Evolutionary conservation across 1,284 basidiomycete genomes (phyloP).

Genomic region (Golubevia sp.): DNA sequence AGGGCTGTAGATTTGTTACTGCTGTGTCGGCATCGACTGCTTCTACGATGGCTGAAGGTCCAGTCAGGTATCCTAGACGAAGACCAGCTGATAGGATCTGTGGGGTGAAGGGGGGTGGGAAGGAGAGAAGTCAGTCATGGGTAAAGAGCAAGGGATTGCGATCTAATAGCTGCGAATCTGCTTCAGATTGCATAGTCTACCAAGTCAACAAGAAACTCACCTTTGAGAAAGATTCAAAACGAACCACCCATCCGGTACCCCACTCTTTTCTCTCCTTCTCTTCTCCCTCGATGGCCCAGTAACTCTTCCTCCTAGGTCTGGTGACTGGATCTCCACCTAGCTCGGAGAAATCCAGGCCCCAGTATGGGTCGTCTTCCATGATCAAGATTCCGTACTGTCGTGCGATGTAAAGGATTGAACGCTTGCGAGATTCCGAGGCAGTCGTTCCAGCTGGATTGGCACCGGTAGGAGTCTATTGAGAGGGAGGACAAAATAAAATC

Average conservation of each 20-base stretch:
- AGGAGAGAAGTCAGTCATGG: background rate
- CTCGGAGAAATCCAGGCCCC: constrained; percentile 17
- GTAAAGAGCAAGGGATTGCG: no score
- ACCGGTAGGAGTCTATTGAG: constrained; percentile 40
- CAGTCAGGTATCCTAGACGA: constrained; percentile 47
- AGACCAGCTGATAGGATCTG: constrained; percentile 52
- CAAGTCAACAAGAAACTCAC: constrained; percentile 6
- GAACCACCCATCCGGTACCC: constrained; percentile 47
- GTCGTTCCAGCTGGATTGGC: constrained; percentile 59
- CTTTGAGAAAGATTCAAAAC: constrained; percentile 57
- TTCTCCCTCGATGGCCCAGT: constrained; percentile 52
- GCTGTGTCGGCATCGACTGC: constrained; percentile 43
- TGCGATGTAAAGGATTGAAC: constrained; percentile 33
- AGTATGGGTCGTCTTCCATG: constrained; percentile 18
- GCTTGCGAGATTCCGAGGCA: constrained; percentile 49
- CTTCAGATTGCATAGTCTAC: background rate
- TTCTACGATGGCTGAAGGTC: constrained; percentile 37
- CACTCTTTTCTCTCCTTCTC: constrained; percentile 12
- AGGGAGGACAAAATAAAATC: background rate
- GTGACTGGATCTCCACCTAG: constrained; percentile 30
- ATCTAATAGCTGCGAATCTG: no score
- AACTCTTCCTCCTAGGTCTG: constrained; percentile 27
- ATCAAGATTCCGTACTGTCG: constrained; percentile 14
- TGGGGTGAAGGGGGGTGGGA: background rate
- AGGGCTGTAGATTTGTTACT: constrained; percentile 43